Conservation (phyloP, 129 eudicot species). For the Logfia minima region DNA sequence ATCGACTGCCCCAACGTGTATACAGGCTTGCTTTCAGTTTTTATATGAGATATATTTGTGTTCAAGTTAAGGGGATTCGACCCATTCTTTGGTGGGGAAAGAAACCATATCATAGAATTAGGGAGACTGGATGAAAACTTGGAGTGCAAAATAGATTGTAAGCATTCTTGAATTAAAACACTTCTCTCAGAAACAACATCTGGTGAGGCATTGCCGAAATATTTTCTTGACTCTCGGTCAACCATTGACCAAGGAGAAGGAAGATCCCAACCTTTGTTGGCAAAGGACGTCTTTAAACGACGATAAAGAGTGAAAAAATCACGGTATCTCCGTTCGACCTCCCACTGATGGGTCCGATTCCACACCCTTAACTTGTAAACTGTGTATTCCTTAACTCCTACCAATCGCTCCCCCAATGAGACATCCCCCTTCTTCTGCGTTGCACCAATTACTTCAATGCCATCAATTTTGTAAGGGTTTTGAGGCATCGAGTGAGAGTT, state of each 20-base stretch:
- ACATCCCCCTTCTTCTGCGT: constrained; percentile 78
- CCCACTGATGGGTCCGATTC: constrained; percentile 76
- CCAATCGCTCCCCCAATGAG: constrained; percentile 82
- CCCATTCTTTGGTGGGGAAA: constrained; percentile 57
- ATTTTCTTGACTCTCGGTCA: constrained; percentile 73
- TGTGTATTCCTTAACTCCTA: constrained; percentile 91
- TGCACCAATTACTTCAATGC: constrained; percentile 77
- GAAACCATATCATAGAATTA: constrained; percentile 53
- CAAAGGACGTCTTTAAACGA: constrained; percentile 60
- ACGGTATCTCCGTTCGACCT: constrained; percentile 88
- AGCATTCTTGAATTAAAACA: constrained; percentile 79
- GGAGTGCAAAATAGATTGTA: constrained; percentile 58
- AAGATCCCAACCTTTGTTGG: constrained; percentile 59
- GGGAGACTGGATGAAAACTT: constrained; percentile 43
- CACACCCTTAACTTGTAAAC: constrained; percentile 65
- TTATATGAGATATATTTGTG: constrained; percentile 29
- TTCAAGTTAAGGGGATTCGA: constrained; percentile 36
- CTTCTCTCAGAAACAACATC: constrained; percentile 76
- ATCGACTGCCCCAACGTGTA: constrained; percentile 66
- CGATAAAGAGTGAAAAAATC: constrained; percentile 76
- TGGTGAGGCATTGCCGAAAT: constrained; percentile 80
- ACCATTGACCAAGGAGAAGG: constrained; percentile 85
- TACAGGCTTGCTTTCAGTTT: constrained; percentile 25
- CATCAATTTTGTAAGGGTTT: constrained; percentile 57
- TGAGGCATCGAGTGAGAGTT: constrained; percentile 29